These are phyloP conservation scores for Acer saccharum DNA, from an alignment of 345 rosid species.

Conservation along the genomic window DNA sequence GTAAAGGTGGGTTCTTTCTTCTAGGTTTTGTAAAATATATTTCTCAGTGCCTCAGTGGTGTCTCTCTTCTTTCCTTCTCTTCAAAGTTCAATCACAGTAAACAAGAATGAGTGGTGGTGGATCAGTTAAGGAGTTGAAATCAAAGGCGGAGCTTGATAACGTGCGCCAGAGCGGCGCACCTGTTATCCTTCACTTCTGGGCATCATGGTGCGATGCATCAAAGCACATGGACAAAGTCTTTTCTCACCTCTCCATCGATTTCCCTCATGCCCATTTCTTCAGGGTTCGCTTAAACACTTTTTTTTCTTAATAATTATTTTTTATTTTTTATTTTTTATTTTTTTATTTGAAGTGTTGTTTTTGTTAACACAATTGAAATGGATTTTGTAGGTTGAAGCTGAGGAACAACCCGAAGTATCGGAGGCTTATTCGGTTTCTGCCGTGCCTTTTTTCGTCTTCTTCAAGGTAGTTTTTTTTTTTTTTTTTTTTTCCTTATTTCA, in stretches of 20 bases:
- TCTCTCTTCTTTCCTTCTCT: not conserved
- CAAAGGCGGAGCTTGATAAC: constrained; percentile 81
- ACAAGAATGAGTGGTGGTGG: constrained; percentile 67
- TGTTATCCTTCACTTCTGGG: constrained; percentile 87
- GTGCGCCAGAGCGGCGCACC: constrained; percentile 53
- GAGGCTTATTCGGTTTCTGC: constrained; percentile 85
- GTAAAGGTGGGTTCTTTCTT: not conserved
- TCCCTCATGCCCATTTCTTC: constrained; percentile 77
- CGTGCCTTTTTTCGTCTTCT: constrained; percentile 83
- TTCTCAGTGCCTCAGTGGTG: not conserved
- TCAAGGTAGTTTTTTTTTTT: constrained; percentile 56
- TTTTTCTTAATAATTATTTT: not conserved
- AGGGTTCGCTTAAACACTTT: constrained; percentile 46
- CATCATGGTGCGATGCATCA: constrained; percentile 98
- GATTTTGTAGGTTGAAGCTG: constrained; percentile 86
- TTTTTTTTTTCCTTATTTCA: not conserved
- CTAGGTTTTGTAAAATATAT: not conserved
- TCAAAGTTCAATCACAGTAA: not conserved
- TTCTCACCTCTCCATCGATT: constrained; percentile 86
- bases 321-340: not conserved
- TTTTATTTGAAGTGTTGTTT: too few relatives aligned
- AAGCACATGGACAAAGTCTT: constrained; percentile 99
- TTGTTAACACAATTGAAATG: not conserved
- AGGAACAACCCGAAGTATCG: constrained; percentile 90
- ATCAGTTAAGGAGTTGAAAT: constrained; percentile 78